Conservation (phyloP, 345 rosid genomes). For the Gossypium herbaceum region DNA sequence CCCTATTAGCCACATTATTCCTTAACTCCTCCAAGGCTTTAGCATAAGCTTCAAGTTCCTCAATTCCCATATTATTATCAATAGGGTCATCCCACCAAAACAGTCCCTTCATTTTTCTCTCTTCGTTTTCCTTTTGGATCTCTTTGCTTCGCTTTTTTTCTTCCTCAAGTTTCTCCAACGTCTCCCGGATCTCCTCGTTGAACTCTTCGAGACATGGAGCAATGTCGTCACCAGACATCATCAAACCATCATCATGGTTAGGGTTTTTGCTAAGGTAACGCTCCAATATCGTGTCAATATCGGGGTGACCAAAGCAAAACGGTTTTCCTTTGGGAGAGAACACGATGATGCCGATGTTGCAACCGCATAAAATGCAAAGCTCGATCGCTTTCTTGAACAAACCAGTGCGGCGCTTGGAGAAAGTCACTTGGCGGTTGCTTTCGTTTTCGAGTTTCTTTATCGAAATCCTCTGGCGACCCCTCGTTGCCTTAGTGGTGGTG, state of each 20-base stretch:
- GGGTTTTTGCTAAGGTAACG: background rate
- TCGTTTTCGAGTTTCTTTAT: conserved; percentile 22
- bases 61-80: conserved; percentile 26
- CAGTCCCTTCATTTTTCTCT: background rate
- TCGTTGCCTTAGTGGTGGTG: background rate
- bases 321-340: conserved; percentile 37
- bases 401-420: conserved; percentile 29
- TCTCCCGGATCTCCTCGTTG: conserved; percentile 19
- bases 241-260: background rate
- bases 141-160: conserved; percentile 15
- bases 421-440: conserved; percentile 19
- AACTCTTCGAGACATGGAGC: conserved; percentile 1
- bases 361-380: conserved; percentile 34
- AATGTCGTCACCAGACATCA: background rate
- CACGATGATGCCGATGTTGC: conserved; percentile 25
- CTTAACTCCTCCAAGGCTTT: conserved; percentile 27
- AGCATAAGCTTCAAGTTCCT: conserved; percentile 31
- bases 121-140: conserved; percentile 16
- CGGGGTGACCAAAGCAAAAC: conserved; percentile 30
- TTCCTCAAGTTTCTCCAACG: conserved; percentile 23
- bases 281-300: conserved; percentile 18
- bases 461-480: background rate
- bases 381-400: conserved; percentile 38
- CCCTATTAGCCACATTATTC: conserved; percentile 21
- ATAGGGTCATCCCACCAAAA: conserved; percentile 39